These are phyloP conservation scores for Paecilomyces fulvus DNA, from an alignment of 2,329 filamentous ascomycete genomes.

Conservation along the genomic window DNA sequence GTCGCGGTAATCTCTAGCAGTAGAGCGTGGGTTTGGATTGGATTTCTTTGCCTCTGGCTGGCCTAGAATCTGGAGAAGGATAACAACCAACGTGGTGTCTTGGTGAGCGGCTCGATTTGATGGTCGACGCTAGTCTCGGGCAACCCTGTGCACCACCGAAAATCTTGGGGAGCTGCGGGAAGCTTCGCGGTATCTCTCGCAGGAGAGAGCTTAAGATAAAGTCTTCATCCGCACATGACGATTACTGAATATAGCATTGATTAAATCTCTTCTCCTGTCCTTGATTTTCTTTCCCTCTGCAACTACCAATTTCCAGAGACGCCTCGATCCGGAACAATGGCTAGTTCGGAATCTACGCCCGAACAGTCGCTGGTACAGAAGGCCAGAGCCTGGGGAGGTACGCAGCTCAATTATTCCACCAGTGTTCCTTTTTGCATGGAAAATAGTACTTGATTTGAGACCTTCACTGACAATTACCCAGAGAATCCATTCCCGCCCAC, in stretches of 20 bases:
- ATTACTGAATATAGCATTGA: background rate
- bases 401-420: slow-evolving; percentile 4
- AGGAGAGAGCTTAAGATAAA: too few species aligned
- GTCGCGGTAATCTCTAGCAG: background rate
- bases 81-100: slow-evolving; percentile 19
- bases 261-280: background rate
- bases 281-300: background rate
- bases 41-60: slow-evolving; percentile 4
- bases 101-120: slow-evolving; percentile 8
- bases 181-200: background rate
- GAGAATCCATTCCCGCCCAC: slow-evolving; percentile 58
- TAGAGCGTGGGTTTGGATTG: background rate
- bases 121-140: slow-evolving; percentile 13
- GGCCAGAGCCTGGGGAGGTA: slow-evolving; percentile 37
- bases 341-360: slow-evolving; percentile 16
- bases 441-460: background rate
- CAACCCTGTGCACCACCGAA: background rate
- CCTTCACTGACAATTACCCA: slow-evolving; percentile 21
- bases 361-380: slow-evolving; percentile 31
- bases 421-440: background rate
- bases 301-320: background rate
- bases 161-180: background rate
- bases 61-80: slow-evolving; percentile 4
- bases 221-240: background rate
- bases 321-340: slow-evolving; percentile 14